Evolutionary conservation across 345 rosid genomes (phyloP).

Genomic region (Gossypium longicalyx): DNA sequence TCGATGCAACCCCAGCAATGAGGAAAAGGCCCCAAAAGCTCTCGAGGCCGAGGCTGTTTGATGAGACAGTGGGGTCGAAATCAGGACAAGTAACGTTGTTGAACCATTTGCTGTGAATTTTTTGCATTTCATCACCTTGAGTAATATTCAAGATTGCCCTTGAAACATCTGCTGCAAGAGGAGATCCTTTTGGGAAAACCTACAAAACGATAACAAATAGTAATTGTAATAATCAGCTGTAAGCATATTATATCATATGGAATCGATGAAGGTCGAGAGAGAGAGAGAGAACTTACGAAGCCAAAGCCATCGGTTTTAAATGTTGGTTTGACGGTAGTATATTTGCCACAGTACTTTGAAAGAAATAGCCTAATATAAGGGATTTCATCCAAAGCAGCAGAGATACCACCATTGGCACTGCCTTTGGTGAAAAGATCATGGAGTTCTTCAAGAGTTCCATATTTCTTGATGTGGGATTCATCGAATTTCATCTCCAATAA

Average conservation of each 20-base stretch:
- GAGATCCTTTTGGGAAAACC: constrained; percentile 48
- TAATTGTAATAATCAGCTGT: neutral
- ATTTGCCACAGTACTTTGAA: constrained; percentile 33
- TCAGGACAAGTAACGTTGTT: constrained; percentile 21
- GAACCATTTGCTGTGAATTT: constrained; percentile 33
- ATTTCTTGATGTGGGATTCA: constrained; percentile 13
- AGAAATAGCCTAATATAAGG: constrained; percentile 35
- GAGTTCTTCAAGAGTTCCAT: constrained; percentile 25
- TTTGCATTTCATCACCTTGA: constrained; percentile 24
- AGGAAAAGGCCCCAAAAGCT: constrained; percentile 49
- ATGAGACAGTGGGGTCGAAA: constrained; percentile 20
- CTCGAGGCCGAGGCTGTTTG: constrained; percentile 29
- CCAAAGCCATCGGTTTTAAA: constrained; percentile 38
- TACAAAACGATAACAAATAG: neutral
- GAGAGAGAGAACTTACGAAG: constrained; percentile 16
- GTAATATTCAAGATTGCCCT: constrained; percentile 38
- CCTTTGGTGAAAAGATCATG: constrained; percentile 33
- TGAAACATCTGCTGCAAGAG: constrained; percentile 40
- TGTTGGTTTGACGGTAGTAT: constrained; percentile 30
- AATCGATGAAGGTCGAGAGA: neutral
- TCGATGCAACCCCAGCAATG: constrained; percentile 25
- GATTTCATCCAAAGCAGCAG: constrained; percentile 37
- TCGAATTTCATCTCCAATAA: constrained; percentile 24
- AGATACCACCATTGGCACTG: constrained; percentile 28
- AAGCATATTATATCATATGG: neutral